A percentile compares a stretch with the other conserved stretches of the same genome.
Conservation (phyloP, 129 eudicot genomes). For the Pseudognaphalium luteoalbum region DNA sequence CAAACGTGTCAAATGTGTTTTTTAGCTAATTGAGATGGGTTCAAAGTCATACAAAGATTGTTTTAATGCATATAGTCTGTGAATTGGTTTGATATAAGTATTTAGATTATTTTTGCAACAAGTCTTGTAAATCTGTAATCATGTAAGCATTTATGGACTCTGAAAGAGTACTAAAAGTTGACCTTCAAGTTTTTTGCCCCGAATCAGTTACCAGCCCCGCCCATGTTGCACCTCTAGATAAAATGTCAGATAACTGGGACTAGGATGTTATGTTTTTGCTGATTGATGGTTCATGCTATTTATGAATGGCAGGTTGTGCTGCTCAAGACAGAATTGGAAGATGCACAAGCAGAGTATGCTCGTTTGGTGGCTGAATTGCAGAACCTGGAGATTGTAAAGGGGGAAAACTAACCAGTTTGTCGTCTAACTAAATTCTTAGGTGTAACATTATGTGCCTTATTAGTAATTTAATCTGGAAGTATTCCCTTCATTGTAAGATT, state of each 20-base stretch:
- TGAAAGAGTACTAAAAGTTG: background rate
- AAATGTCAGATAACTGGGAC: background rate
- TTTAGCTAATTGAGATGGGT: background rate
- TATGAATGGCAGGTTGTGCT: slow-evolving; percentile 42
- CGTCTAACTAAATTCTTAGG: slow-evolving; percentile 9
- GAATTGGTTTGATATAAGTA: background rate
- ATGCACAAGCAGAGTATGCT: slow-evolving; percentile 48
- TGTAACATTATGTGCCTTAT: slow-evolving; percentile 17
- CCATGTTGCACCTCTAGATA: background rate
- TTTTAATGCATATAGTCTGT: background rate
- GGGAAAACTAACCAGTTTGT: slow-evolving; percentile 28
- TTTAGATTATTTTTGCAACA: too few relatives aligned
- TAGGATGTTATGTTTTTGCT: background rate
- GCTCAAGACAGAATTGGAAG: slow-evolving; percentile 48
- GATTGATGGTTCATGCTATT: slow-evolving; percentile 1
- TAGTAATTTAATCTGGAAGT: slow-evolving; percentile 10
- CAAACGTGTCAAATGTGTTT: background rate
- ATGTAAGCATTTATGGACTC: background rate
- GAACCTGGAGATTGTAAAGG: slow-evolving; percentile 47
- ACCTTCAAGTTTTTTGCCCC: background rate
- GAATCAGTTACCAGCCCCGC: background rate
- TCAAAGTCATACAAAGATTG: background rate
- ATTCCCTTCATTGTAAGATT: background rate
- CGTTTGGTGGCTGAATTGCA: slow-evolving; percentile 48
- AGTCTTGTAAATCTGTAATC: background rate